Percentiles rank a stretch among this genome's conserved stretches.
phyloP scores from a whole-genome alignment of 805 yeast species.

The Wickerhamomyces kurtzmanii region DNA sequence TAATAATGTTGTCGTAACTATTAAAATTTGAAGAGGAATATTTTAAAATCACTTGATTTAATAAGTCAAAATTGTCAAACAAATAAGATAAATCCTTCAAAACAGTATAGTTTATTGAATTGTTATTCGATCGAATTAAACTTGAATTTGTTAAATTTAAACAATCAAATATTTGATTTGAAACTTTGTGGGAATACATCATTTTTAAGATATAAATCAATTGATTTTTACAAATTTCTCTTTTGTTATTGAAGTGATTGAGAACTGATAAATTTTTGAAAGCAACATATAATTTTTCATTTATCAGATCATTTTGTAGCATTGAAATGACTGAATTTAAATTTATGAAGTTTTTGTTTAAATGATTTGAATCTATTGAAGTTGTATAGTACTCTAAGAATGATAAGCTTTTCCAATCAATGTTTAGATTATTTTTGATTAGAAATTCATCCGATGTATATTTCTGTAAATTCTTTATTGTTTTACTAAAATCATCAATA shows the following conservation, averaged over 20 bases:
- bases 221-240: conserved; percentile 25
- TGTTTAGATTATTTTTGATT: conserved; percentile 13
- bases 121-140: conserved; percentile 18
- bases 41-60: conserved; percentile 26
- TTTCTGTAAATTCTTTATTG: conserved; percentile 21
- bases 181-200: conserved; percentile 27
- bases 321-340: conserved; percentile 29
- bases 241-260: conserved; percentile 18
- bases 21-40: conserved; percentile 15
- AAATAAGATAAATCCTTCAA: conserved; percentile 27
- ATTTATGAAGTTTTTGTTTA: conserved; percentile 17
- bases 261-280: conserved; percentile 18
- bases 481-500: conserved; percentile 19
- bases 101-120: conserved; percentile 23
- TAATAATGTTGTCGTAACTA: conserved; percentile 13
- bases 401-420: conserved; percentile 24
- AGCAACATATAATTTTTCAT: conserved; percentile 22
- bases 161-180: conserved; percentile 23
- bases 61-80: conserved; percentile 27
- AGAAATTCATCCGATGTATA: conserved; percentile 20
- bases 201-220: conserved; percentile 20
- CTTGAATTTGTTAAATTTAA: conserved; percentile 19
- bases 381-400: conserved; percentile 18
- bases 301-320: conserved; percentile 28
- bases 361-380: conserved; percentile 9